Percentiles rank a stretch among this genome's conserved stretches.
These are phyloP conservation scores for Lomentospora prolificans DNA, from an alignment of 2,329 filamentous ascomycete genomes.

Conservation along the genomic window DNA sequence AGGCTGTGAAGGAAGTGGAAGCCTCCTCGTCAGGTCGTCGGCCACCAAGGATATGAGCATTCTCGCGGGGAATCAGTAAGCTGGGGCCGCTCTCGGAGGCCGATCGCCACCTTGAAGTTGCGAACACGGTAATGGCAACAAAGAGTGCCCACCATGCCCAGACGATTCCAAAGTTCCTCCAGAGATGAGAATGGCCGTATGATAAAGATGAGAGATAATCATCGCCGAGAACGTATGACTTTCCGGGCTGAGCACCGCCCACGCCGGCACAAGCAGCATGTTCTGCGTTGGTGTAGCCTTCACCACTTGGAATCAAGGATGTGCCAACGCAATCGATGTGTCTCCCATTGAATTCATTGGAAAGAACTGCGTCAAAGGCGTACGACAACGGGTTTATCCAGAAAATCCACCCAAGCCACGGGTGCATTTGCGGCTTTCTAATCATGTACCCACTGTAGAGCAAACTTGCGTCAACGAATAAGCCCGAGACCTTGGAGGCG, in stretches of 20 bases:
- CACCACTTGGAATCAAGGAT: constrained; percentile 41
- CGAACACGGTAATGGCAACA: constrained; percentile 45
- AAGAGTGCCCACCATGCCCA: constrained; percentile 55
- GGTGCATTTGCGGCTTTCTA: constrained; percentile 48
- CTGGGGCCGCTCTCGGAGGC: constrained; percentile 57
- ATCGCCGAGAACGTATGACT: constrained; percentile 43
- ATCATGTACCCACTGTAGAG: constrained; percentile 59
- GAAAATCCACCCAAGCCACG: constrained; percentile 54
- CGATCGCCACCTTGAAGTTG: constrained; percentile 50
- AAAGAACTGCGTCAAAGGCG: constrained; percentile 56
- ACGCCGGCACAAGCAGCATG: constrained; percentile 49
- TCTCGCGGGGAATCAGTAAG: too few relatives aligned
- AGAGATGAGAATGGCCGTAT: constrained; percentile 41
- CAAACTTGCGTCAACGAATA: constrained; percentile 39
- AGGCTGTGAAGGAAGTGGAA: too few relatives aligned
- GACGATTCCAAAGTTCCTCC: constrained; percentile 52
- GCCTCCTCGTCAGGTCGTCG: too few relatives aligned
- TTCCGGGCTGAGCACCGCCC: constrained; percentile 40
- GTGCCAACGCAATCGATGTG: constrained; percentile 36
- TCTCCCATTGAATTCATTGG: constrained; percentile 56
- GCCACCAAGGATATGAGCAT: too few relatives aligned
- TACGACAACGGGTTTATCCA: constrained; percentile 62
- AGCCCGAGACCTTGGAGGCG: constrained; percentile 46
- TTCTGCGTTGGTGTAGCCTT: constrained; percentile 30
- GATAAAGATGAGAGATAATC: constrained; percentile 46